A percentile compares a stretch with the other conserved stretches of the same genome.
phyloP scores from a whole-genome alignment of 495 filamentous ascomycete species.

The Podospora pseudoanserina region DNA sequence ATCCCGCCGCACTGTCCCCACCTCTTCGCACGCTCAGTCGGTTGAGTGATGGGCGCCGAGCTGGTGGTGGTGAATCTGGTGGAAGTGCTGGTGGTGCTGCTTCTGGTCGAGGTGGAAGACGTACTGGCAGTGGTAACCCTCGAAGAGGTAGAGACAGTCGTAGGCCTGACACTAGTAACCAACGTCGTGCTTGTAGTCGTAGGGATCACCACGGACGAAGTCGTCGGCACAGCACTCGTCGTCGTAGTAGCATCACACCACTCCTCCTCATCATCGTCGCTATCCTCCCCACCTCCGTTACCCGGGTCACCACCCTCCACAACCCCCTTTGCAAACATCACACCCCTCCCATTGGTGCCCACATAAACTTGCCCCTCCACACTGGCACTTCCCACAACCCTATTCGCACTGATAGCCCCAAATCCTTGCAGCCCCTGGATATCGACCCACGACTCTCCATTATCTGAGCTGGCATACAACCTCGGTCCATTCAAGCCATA shows the following conservation, averaged over 20 bases:
- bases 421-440: conserved; percentile 54
- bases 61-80: conserved; percentile 12
- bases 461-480: conserved; percentile 50
- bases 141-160: conserved; percentile 8
- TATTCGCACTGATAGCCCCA: conserved; percentile 44
- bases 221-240: conserved; percentile 2
- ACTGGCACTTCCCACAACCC: conserved; percentile 47
- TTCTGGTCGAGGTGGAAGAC: neutral
- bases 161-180: neutral
- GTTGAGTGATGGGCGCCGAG: conserved; percentile 9
- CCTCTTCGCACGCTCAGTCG: conserved; percentile 13
- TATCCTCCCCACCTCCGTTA: neutral
- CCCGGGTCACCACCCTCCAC: conserved; percentile 13
- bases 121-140: conserved; percentile 6
- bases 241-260: conserved; percentile 4
- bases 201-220: conserved; percentile 8
- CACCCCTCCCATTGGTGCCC: conserved; percentile 57
- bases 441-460: conserved; percentile 48
- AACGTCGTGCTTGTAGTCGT: conserved; percentile 12
- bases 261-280: neutral
- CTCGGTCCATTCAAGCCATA: conserved; percentile 40
- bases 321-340: conserved; percentile 45
- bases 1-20: conserved; percentile 30
- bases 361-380: conserved; percentile 53
- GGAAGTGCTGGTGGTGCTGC: conserved; percentile 14